phyloP scores from a whole-genome alignment of 441 rosid species.

The Brassica balearica region DNA sequence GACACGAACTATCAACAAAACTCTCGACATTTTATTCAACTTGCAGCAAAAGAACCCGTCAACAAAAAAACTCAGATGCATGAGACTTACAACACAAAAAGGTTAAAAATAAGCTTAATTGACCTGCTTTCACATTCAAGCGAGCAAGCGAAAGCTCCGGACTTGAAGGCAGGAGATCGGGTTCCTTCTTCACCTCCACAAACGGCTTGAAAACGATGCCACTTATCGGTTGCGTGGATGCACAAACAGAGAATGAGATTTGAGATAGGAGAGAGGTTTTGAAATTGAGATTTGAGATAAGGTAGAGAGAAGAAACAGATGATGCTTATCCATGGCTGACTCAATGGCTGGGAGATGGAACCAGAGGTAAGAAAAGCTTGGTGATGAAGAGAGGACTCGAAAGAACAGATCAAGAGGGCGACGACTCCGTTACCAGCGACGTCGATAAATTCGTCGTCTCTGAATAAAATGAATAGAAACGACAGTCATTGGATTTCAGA shows the following conservation, averaged over 20 bases:
- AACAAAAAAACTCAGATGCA: slow-evolving; percentile 20
- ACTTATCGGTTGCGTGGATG: slow-evolving; percentile 32
- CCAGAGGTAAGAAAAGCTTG: no score
- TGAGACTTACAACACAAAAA: background rate
- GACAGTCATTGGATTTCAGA: no score
- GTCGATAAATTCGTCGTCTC: no score
- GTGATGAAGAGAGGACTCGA: no score
- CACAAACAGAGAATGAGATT: slow-evolving; percentile 29
- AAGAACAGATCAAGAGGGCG: no score
- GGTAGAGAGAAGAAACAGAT: no score
- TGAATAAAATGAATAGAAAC: no score
- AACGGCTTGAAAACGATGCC: slow-evolving; percentile 41
- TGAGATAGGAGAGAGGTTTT: no score
- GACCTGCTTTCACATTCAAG: slow-evolving; percentile 54
- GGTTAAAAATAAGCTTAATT: slow-evolving; percentile 42
- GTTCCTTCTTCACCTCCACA: slow-evolving; percentile 59
- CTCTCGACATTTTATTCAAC: slow-evolving; percentile 62
- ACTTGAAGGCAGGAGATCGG: slow-evolving; percentile 49
- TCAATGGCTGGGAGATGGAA: no score
- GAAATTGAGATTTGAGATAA: no score
- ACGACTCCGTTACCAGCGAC: no score
- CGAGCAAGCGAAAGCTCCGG: slow-evolving; percentile 55
- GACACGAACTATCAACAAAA: background rate
- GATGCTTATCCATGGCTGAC: no score
- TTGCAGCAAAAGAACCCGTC: slow-evolving; percentile 27